Base-by-base conservation (phyloP, 139 green algal genomes). In the Chlamydomonas incerta region DNA sequence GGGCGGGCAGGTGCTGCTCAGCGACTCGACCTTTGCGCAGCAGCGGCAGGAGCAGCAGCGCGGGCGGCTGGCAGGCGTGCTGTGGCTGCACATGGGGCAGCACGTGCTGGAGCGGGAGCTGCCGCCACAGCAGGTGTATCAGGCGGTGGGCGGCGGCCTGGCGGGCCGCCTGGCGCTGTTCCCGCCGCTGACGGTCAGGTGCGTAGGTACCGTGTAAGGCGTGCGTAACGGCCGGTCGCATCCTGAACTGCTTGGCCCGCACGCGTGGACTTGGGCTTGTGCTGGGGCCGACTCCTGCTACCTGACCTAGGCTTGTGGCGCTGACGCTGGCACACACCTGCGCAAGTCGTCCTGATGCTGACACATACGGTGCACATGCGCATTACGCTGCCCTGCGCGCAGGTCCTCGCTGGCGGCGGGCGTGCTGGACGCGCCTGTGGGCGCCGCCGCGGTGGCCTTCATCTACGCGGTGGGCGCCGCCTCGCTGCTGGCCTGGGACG, bases 401-500 rank as follows among this genome's bases (percentile, higher is more conserved):
- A 72, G 76, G 41, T 26, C 41, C 52, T 57, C 80, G 37, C 46
- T 66, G 11, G 66, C 66, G 3, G 20, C 28, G 31, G 80, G 80
- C 23, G 80, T 76, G 50, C 68, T 86, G 67, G 17, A n/a, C 15
- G 80, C 80, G 4, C 80, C 80, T 8, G 80, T 76, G 50, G 80
- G 80, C 50, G 23, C 29, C 31, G 67, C 62, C 13, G 62, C 66
- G 0, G 67, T 86, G 31, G 67, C 62, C 20, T 86, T 86, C 52
- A 21, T 75, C 8, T 37, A 79, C 69, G 23, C 55, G 6, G 81
- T 87, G 69, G 81, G 81, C 23, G 69, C 55, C 8, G 63, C 72
- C 20, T 55, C n/a, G 31, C 81, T 87, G 34, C 46, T 87, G 68
- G 52, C 81, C 18, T 87, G 81, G 81, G 69, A 87, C 69, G 55